Percentiles rank a stretch among this genome's conserved stretches.
Conservation (phyloP, 129 eudicot species). For the Centaurea solstitialis region DNA sequence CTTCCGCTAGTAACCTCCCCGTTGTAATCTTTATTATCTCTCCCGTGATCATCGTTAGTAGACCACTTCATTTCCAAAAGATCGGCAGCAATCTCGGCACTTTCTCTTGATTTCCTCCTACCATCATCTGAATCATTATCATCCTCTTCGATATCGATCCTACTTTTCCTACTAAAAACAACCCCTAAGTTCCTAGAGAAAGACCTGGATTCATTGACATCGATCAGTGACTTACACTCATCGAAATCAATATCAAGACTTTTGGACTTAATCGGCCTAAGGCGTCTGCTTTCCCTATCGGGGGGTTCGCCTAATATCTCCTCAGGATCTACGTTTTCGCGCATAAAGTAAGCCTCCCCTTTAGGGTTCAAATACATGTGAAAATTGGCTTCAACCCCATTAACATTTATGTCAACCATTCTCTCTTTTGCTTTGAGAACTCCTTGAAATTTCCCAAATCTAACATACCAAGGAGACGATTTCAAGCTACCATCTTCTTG, state of each 20-base stretch:
- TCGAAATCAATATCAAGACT: conserved; percentile 46
- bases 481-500: conserved; percentile 87
- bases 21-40: conserved; percentile 7
- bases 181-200: conserved; percentile 62
- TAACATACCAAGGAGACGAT: conserved; percentile 94
- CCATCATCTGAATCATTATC: conserved; percentile 18
- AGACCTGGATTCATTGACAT: conserved; percentile 39
- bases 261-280: conserved; percentile 43
- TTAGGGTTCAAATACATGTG: conserved; percentile 77
- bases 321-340: conserved; percentile 50
- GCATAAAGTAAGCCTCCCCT: conserved; percentile 86
- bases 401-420: conserved; percentile 68
- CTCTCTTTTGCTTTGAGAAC: conserved; percentile 79
- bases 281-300: conserved; percentile 29
- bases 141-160: conserved; percentile 31
- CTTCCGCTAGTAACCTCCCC: conserved; percentile 19
- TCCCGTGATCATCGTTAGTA: conserved; percentile 39
- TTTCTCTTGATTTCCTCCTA: conserved; percentile 56
- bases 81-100: conserved; percentile 92
- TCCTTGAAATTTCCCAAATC: conserved; percentile 97
- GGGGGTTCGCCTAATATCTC: conserved; percentile 50
- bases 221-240: conserved; percentile 36
- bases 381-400: conserved; percentile 80
- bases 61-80: conserved; percentile 90
- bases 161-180: conserved; percentile 56